Percentiles rank a stretch among this genome's conserved stretches.
Conservation (phyloP, 139 green algal genomes). For the Nannochloris sp. region DNA sequence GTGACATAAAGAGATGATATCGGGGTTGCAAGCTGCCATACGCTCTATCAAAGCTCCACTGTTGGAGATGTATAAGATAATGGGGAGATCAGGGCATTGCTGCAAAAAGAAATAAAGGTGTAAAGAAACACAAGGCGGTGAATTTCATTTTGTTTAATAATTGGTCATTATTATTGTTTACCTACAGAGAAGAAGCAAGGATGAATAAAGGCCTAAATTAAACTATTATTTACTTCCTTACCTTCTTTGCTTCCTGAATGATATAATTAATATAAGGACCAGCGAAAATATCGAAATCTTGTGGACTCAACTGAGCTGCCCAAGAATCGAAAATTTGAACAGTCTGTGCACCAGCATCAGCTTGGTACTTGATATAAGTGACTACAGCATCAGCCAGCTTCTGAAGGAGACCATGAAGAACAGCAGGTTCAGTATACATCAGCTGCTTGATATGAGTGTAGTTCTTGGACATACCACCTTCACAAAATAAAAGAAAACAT, state of each 20-base stretch:
- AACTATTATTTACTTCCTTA: too few species aligned
- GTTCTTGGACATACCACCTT: slow-evolving; percentile 74
- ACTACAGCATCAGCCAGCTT: slow-evolving; percentile 83
- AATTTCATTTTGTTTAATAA: too few species aligned
- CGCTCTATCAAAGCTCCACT: slow-evolving; percentile 85
- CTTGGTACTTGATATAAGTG: slow-evolving; percentile 88
- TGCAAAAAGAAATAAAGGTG: background rate
- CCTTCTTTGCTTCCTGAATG: slow-evolving; percentile 41
- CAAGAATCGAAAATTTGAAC: slow-evolving; percentile 97
- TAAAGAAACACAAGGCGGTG: too few species aligned
- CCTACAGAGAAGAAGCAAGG: too few species aligned
- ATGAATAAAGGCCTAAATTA: too few species aligned
- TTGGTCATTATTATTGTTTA: too few species aligned
- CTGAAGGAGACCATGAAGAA: slow-evolving; percentile 51
- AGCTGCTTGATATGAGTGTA: slow-evolving; percentile 85
- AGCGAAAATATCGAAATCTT: slow-evolving; percentile 89
- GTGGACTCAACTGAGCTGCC: slow-evolving; percentile 72
- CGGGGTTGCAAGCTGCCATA: slow-evolving; percentile 77
- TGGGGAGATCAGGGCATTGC: slow-evolving; percentile 69
- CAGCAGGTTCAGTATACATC: slow-evolving; percentile 66
- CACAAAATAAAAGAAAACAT: background rate
- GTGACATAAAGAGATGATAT: slow-evolving; percentile 82
- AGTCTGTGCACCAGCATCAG: slow-evolving; percentile 71
- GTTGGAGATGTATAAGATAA: slow-evolving; percentile 92
- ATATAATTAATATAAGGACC: slow-evolving; percentile 80